Evolutionary conservation across 495 filamentous ascomycete genomes (phyloP).

Genomic region (Penicillium cataractarum): DNA sequence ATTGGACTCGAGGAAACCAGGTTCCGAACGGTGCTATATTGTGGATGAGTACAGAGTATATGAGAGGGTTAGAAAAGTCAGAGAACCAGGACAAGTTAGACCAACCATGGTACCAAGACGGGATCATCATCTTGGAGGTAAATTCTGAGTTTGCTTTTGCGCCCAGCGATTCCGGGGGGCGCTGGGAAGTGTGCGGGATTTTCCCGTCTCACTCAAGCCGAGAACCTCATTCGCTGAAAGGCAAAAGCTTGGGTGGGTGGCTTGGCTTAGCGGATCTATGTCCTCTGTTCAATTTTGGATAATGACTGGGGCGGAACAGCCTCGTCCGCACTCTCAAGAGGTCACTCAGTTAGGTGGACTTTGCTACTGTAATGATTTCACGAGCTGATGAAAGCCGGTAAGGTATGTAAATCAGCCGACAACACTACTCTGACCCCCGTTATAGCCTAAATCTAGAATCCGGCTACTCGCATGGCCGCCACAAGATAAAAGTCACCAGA

Average conservation of each 20-base stretch:
- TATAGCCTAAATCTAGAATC: too few species aligned
- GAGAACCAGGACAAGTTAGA: background rate
- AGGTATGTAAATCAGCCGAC: too few species aligned
- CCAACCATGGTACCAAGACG: background rate
- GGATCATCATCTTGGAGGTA: constrained; percentile 7
- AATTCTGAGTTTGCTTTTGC: background rate
- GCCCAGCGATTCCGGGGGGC: constrained; percentile 1
- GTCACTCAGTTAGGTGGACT: too few species aligned
- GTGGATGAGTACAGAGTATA: too few species aligned
- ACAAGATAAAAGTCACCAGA: too few species aligned
- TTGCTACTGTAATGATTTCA: too few species aligned
- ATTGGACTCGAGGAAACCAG: constrained; percentile 14
- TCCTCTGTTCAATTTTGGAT: background rate
- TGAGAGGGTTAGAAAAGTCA: background rate
- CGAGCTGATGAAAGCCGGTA: too few species aligned
- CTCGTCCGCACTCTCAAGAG: too few species aligned
- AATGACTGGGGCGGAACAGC: too few species aligned
- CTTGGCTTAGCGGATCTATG: constrained; percentile 12
- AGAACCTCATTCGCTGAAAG: constrained; percentile 23
- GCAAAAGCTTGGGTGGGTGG: constrained; percentile 7
- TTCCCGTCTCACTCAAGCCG: constrained; percentile 18
- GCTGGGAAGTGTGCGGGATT: constrained; percentile 18
- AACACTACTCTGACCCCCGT: too few species aligned
- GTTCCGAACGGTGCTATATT: constrained; percentile 13
- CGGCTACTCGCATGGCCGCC: too few species aligned